phyloP scores from a whole-genome alignment of 257 asterid species.

The Primulina huaijiensis region DNA sequence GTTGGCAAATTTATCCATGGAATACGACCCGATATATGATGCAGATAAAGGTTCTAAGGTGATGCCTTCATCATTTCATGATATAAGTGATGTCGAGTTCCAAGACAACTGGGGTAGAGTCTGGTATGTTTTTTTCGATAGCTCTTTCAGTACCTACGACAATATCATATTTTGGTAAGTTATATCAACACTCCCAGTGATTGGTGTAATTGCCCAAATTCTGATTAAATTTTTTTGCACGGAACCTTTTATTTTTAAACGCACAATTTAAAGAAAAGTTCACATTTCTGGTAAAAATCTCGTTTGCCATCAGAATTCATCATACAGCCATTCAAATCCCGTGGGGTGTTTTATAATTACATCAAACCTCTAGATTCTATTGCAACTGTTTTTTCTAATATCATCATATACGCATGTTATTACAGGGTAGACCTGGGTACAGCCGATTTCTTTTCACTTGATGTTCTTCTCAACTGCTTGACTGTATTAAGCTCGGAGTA shows the following conservation, averaged over 20 bases:
- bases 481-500: constrained; percentile 94
- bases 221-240: background rate
- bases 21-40: constrained; percentile 76
- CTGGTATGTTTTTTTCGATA: constrained; percentile 49
- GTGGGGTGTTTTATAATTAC: background rate
- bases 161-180: no score
- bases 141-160: background rate
- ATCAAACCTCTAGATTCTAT: background rate
- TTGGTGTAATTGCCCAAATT: background rate
- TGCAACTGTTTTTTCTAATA: background rate
- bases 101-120: constrained; percentile 96
- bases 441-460: constrained; percentile 82
- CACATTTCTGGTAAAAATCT: background rate
- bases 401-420: constrained; percentile 4
- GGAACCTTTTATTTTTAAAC: background rate
- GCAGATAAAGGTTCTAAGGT: constrained; percentile 74
- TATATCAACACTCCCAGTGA: background rate
- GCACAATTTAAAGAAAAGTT: background rate
- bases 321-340: background rate
- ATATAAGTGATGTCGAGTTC: constrained; percentile 82
- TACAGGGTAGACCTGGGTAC: constrained; percentile 98
- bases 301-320: background rate
- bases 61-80: constrained; percentile 94
- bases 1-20: constrained; percentile 78
- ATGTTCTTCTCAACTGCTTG: constrained; percentile 90